Percentiles rank a stretch among this genome's conserved stretches.
These are phyloP conservation scores for Scutellaria barbata DNA, from an alignment of 257 asterid genomes.

Conservation along the genomic window DNA sequence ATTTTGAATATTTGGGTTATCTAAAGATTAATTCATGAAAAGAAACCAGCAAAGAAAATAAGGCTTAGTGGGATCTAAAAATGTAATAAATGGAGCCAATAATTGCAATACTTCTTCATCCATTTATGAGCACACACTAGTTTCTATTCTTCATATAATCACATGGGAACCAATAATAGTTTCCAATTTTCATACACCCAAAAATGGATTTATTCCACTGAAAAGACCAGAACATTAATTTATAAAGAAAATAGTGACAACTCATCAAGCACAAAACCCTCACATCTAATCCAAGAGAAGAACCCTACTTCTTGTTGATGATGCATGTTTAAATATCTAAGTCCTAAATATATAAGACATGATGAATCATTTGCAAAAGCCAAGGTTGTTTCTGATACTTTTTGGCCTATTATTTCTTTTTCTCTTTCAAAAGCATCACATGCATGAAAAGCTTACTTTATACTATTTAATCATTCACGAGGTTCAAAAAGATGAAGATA, in stretches of 20 bases:
- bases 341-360: conserved; percentile 22
- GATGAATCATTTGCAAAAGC: conserved; percentile 25
- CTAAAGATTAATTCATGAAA: too few relatives aligned
- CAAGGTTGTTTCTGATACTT: conserved; percentile 19
- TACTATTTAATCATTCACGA: conserved; percentile 31
- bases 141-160: conserved; percentile 30
- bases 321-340: conserved; percentile 4
- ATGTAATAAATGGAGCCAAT: conserved; percentile 30
- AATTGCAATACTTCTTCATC: conserved; percentile 29
- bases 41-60: background rate
- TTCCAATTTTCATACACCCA: background rate
- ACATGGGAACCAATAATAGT: conserved; percentile 39
- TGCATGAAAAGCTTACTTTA: conserved; percentile 43
- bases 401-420: conserved; percentile 1
- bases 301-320: background rate
- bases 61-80: conserved; percentile 15
- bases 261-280: conserved; percentile 34
- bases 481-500: conserved; percentile 20
- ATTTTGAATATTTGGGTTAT: too few relatives aligned
- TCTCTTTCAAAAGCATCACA: conserved; percentile 35
- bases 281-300: background rate
- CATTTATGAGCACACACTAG: conserved; percentile 24
- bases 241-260: conserved; percentile 32
- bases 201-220: conserved; percentile 26
- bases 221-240: conserved; percentile 2